These are phyloP conservation scores for Coleophoma cylindrospora DNA, from an alignment of 2,329 filamentous ascomycete species.

Conservation along the genomic window DNA sequence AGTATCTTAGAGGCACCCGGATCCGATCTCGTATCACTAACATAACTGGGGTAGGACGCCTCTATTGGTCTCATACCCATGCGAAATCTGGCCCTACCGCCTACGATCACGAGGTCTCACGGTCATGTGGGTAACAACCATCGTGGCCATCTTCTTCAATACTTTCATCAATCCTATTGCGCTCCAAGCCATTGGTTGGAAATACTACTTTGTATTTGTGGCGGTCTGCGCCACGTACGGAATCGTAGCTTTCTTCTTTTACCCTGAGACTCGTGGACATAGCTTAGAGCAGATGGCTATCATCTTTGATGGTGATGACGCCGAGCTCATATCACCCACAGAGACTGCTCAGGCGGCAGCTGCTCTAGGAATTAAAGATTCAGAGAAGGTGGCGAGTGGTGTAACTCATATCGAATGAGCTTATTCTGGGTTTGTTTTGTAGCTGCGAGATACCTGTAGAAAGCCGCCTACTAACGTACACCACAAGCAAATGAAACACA, in stretches of 20 bases:
- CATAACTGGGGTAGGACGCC: not conserved
- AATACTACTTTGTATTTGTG: constrained; percentile 11
- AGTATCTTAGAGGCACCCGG: not conserved
- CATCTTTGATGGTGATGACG: not conserved
- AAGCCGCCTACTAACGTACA: too few relatives aligned
- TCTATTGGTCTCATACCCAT: not conserved
- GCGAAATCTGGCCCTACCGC: not conserved
- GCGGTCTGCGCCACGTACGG: not conserved
- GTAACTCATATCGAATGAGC: too few relatives aligned
- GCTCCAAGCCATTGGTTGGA: constrained; percentile 30
- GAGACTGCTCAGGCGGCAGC: too few relatives aligned
- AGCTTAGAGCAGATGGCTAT: not conserved
- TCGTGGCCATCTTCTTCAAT: constrained; percentile 30
- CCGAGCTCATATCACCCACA: too few relatives aligned
- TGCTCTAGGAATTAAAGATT: not conserved
- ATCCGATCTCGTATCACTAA: not conserved
- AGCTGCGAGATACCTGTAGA: too few relatives aligned
- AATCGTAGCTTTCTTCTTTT: not conserved
- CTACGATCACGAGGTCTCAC: constrained; percentile 20
- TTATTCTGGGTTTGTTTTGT: too few relatives aligned
- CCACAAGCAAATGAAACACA: too few relatives aligned
- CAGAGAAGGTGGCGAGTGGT: too few relatives aligned
- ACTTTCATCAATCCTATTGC: constrained; percentile 40
- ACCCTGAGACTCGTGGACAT: not conserved
- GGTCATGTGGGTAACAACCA: constrained; percentile 15